Evolutionary conservation across 2,329 filamentous ascomycete species (phyloP).

Genomic region (Aspergillus tamarii): DNA sequence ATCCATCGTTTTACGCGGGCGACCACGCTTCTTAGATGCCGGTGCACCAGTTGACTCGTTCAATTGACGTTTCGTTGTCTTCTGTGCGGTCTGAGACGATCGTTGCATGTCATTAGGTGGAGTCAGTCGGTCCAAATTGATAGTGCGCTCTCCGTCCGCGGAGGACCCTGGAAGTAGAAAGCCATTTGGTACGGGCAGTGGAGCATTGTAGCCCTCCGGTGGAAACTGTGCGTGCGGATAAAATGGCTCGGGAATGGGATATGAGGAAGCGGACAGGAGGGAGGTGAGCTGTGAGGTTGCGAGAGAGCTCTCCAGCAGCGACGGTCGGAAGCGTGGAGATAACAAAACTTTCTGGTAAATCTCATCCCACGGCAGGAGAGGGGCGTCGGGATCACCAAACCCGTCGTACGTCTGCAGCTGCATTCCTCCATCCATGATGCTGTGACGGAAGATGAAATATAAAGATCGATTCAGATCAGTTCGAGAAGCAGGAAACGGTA

Average conservation of each 20-base stretch:
- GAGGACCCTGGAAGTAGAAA: conserved; percentile 2
- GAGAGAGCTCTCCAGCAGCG: conserved; percentile 3
- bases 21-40: conserved; percentile 23
- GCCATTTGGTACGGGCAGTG: conserved; percentile 3
- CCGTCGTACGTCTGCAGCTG: not conserved
- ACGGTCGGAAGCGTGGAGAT: conserved; percentile 9
- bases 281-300: conserved; percentile 17
- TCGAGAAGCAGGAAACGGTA: not conserved
- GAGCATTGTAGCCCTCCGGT: not conserved
- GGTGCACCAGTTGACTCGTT: not conserved
- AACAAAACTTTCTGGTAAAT: conserved; percentile 10
- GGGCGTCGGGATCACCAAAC: conserved; percentile 5
- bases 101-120: not conserved
- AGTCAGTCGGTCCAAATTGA: not conserved
- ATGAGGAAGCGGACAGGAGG: conserved; percentile 25
- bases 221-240: not conserved
- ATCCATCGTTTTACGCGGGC: conserved; percentile 22
- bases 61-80: conserved; percentile 6
- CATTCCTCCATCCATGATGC: conserved; percentile 2
- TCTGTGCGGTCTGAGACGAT: not conserved
- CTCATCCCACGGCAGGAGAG: conserved; percentile 18
- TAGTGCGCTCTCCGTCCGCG: not conserved
- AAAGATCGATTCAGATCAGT: not conserved
- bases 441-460: not conserved
- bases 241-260: conserved; percentile 15